These are phyloP conservation scores for Aspergillus hancockii DNA, from an alignment of 495 filamentous ascomycete species.

Conservation along the genomic window DNA sequence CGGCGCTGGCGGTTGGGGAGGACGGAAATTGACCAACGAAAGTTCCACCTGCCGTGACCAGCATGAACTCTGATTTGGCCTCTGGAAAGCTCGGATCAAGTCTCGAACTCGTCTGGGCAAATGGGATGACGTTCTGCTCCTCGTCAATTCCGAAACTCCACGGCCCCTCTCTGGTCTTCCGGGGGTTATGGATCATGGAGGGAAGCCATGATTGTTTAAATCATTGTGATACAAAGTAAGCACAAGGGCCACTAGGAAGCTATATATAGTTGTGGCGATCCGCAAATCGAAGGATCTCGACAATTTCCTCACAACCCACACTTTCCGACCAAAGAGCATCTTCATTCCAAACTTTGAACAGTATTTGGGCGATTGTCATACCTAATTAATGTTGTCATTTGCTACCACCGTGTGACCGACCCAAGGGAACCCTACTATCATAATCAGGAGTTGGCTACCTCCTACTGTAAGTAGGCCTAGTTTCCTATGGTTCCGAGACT, in stretches of 20 bases:
- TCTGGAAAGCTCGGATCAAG: background rate
- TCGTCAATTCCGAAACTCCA: background rate
- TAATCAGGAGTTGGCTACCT: background rate
- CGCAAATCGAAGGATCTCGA: constrained; percentile 1
- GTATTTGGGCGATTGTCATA: background rate
- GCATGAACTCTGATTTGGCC: constrained; percentile 3
- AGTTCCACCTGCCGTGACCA: background rate
- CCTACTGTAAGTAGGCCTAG: background rate
- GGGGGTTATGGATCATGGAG: constrained; percentile 3
- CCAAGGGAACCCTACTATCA: background rate
- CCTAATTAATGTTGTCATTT: background rate
- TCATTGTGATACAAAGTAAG: constrained; percentile 1
- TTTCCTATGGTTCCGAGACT: constrained; percentile 3
- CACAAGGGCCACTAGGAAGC: background rate
- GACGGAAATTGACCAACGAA: background rate
- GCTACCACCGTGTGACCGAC: background rate
- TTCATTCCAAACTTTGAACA: background rate
- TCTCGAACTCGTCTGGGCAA: background rate
- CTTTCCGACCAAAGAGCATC: background rate
- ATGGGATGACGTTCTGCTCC: background rate
- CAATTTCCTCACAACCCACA: background rate
- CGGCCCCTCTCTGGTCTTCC: background rate
- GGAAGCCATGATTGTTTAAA: background rate
- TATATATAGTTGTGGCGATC: constrained; percentile 2
- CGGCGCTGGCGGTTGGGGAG: background rate